Evolutionary conservation across 805 yeast species (phyloP).

Genomic region (Schwanniomyces occidentalis): DNA sequence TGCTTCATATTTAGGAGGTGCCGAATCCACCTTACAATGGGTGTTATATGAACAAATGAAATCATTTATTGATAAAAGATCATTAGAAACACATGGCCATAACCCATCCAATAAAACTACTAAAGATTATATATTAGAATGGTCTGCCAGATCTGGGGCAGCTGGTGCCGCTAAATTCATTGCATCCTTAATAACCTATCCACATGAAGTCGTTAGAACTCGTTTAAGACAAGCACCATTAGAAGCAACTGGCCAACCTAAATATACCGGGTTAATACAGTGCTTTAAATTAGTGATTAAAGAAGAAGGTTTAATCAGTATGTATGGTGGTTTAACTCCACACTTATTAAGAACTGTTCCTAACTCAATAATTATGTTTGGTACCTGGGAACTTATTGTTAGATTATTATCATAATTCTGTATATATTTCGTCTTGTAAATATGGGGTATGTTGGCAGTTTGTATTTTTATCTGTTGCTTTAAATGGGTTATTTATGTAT

Average conservation of each 20-base stretch:
- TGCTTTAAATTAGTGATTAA: conserved; percentile 81
- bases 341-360: conserved; percentile 97
- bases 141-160: conserved; percentile 96
- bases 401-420: conserved; percentile 27
- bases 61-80: conserved; percentile 54
- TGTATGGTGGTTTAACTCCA: conserved; percentile 98
- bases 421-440: conserved; percentile 1
- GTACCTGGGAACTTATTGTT: conserved; percentile 87
- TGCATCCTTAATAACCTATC: conserved; percentile 91
- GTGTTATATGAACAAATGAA: conserved; percentile 95
- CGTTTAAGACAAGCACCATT: conserved; percentile 92
- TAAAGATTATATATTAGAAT: conserved; percentile 70
- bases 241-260: conserved; percentile 70
- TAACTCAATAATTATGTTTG: conserved; percentile 97
- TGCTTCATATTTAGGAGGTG: conserved; percentile 92
- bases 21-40: conserved; percentile 94
- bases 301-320: conserved; percentile 89
- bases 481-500: background rate
- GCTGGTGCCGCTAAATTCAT: conserved; percentile 95
- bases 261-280: conserved; percentile 86
- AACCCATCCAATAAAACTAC: conserved; percentile 37
- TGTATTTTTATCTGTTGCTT: background rate
- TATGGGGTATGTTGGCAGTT: background rate
- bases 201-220: conserved; percentile 96
- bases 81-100: conserved; percentile 36